Evolutionary conservation across 1,139 yeast genomes (phyloP).

Genomic region (Diutina ranongensis): DNA sequence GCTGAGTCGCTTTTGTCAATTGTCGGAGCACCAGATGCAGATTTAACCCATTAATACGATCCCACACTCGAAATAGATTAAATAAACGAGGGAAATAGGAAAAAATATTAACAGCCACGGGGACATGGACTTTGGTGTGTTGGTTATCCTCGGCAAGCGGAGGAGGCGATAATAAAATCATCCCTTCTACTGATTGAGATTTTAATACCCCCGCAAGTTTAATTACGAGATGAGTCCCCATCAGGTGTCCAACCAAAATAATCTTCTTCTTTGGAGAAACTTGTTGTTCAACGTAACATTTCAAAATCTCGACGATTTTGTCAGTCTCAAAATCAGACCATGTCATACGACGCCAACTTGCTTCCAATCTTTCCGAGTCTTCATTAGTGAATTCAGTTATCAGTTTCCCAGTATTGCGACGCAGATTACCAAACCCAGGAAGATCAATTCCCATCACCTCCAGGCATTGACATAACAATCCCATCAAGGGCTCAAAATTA

Average conservation of each 20-base stretch:
- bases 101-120: conserved; percentile 14
- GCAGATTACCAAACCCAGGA: conserved; percentile 66
- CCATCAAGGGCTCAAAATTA: conserved; percentile 59
- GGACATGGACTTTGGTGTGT: conserved; percentile 9
- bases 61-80: conserved; percentile 44
- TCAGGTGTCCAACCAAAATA: conserved; percentile 62
- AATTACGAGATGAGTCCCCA: conserved; percentile 54
- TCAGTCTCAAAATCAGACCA: conserved; percentile 38
- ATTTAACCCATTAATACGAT: conserved; percentile 49
- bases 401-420: neutral
- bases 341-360: conserved; percentile 21
- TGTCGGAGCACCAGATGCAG: conserved; percentile 49
- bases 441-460: conserved; percentile 55
- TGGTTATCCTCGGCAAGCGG: conserved; percentile 9
- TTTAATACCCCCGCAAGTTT: conserved; percentile 36
- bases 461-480: conserved; percentile 52
- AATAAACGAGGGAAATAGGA: conserved; percentile 40
- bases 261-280: conserved; percentile 35
- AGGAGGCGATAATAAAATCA: conserved; percentile 46
- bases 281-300: conserved; percentile 26
- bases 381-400: conserved; percentile 15
- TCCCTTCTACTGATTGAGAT: conserved; percentile 28
- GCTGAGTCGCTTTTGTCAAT: conserved; percentile 20
- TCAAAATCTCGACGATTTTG: conserved; percentile 33
- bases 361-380: conserved; percentile 19